Percentiles rank a stretch among this genome's conserved stretches.
Conservation (phyloP, 2,329 filamentous ascomycete species). For the Cladosporium sphaerospermum region DNA sequence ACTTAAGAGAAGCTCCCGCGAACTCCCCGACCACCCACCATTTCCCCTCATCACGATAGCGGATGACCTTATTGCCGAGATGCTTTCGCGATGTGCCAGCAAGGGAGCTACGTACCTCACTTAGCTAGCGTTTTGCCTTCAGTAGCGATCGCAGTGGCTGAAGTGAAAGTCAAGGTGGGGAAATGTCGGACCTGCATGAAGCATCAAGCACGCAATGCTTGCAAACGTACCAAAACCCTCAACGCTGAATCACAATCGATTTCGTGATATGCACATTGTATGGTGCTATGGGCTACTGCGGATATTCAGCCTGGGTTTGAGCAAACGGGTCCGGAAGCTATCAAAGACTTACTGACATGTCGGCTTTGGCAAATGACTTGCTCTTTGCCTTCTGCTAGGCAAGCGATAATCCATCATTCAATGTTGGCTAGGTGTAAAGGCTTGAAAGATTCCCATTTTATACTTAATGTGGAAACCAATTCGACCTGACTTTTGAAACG, state of each 20-base stretch:
- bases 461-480: too few relatives aligned
- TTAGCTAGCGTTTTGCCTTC: background rate
- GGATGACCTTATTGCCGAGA: background rate
- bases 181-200: background rate
- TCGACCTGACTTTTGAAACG: too few relatives aligned
- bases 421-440: too few relatives aligned
- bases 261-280: background rate
- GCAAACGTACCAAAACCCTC: background rate
- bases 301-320: too few relatives aligned
- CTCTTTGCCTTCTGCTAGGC: too few relatives aligned
- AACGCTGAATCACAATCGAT: background rate
- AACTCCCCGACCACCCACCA: background rate
- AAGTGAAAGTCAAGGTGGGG: background rate
- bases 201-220: background rate
- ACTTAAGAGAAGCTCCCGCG: background rate
- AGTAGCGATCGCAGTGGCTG: background rate
- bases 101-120: background rate
- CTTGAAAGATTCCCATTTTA: too few relatives aligned
- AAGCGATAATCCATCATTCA: too few relatives aligned
- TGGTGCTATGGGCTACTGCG: too few relatives aligned
- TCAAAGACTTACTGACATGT: too few relatives aligned
- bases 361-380: too few relatives aligned
- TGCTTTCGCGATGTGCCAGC: background rate
- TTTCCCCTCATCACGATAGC: background rate
- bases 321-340: too few relatives aligned